phyloP scores from a whole-genome alignment of 768 basidiomycete species.

The Lentinula boryana region DNA sequence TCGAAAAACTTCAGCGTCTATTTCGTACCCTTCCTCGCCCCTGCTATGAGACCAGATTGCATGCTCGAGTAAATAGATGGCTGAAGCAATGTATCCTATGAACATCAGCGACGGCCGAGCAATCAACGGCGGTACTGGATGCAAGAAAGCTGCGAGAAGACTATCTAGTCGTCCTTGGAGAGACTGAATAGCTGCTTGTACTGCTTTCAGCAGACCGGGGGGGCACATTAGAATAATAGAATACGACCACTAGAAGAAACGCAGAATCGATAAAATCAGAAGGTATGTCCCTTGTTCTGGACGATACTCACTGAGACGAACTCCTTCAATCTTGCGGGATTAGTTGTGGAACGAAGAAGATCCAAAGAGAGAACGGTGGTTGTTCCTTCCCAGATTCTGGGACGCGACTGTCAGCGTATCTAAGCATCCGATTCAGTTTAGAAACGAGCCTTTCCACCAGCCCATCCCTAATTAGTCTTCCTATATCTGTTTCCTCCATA shows the following conservation, averaged over 20 bases:
- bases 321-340: constrained; percentile 34
- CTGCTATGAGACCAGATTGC: constrained; percentile 48
- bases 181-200: constrained; percentile 23
- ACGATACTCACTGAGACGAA: constrained; percentile 42
- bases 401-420: neutral
- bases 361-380: constrained; percentile 64
- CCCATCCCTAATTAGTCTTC: constrained; percentile 58
- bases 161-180: constrained; percentile 34
- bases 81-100: constrained; percentile 48
- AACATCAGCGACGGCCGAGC: constrained; percentile 56
- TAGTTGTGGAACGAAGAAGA: constrained; percentile 47
- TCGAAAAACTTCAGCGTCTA: constrained; percentile 15
- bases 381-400: constrained; percentile 76
- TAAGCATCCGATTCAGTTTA: neutral
- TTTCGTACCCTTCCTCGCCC: constrained; percentile 13
- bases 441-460: constrained; percentile 57
- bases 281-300: neutral
- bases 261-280: neutral
- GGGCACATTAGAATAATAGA: constrained; percentile 38
- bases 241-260: constrained; percentile 43
- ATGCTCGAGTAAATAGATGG: constrained; percentile 61
- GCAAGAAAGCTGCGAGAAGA: constrained; percentile 33
- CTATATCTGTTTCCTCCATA: constrained; percentile 78
- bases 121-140: constrained; percentile 39
- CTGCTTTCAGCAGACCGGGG: constrained; percentile 16